A percentile compares a stretch with the other conserved stretches of the same genome.
phyloP scores from a whole-genome alignment of 805 yeast genomes.

The Kuraishia borneana region DNA sequence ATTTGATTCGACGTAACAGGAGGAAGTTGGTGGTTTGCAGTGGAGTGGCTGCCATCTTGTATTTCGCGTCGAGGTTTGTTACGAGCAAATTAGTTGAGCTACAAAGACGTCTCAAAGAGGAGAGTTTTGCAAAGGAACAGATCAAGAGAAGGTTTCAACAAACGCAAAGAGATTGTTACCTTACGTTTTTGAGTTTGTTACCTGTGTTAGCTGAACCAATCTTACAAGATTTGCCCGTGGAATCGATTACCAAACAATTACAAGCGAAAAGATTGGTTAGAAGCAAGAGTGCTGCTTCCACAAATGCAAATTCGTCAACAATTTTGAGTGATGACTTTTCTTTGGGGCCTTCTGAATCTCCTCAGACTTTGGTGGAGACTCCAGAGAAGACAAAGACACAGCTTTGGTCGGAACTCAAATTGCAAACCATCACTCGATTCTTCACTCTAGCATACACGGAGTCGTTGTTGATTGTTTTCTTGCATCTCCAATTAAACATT shows the following conservation, averaged over 20 bases:
- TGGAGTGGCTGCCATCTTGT: conserved; percentile 32
- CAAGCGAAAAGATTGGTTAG: conserved; percentile 43
- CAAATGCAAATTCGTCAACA: conserved; percentile 9
- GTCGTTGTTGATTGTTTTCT: conserved; percentile 61
- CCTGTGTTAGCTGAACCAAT: conserved; percentile 68
- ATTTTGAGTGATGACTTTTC: conserved; percentile 28
- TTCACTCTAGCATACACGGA: conserved; percentile 60
- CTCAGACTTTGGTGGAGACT: conserved; percentile 5
- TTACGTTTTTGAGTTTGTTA: conserved; percentile 71
- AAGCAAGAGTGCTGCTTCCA: conserved; percentile 7
- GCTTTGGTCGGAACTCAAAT: conserved; percentile 77
- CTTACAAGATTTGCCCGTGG: conserved; percentile 54
- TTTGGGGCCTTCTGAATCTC: conserved; percentile 8
- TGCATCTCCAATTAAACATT: conserved; percentile 79
- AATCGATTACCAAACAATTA: conserved; percentile 57
- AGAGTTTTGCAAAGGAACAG: conserved; percentile 51
- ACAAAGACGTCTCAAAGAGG: conserved; percentile 41
- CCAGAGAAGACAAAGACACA: conserved; percentile 39
- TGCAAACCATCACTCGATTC: conserved; percentile 61
- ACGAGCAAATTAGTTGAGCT: conserved; percentile 33
- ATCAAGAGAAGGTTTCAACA: conserved; percentile 78
- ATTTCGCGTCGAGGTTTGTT: conserved; percentile 30
- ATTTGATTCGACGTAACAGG: conserved; percentile 30
- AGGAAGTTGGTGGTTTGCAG: conserved; percentile 30
- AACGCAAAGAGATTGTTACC: conserved; percentile 83